phyloP scores from a whole-genome alignment of 2,329 filamentous ascomycete genomes.

The Penicillium sclerotigenum region DNA sequence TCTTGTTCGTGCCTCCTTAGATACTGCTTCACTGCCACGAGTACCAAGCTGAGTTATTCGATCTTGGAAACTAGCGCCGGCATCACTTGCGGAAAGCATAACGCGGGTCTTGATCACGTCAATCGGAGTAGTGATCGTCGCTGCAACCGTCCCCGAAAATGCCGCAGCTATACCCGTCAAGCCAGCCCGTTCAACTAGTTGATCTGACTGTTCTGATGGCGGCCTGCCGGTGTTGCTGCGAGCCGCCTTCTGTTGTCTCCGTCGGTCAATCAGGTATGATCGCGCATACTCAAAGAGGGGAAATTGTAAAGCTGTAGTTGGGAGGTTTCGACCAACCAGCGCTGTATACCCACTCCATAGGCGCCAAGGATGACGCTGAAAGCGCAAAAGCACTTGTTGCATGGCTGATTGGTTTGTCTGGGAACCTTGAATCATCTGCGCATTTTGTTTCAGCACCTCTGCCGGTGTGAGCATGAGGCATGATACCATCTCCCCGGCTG shows the following conservation, averaged over 20 bases:
- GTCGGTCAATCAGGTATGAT: slow-evolving; percentile 47
- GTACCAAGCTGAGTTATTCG: neutral
- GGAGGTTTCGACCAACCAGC: slow-evolving; percentile 76
- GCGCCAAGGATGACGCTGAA: slow-evolving; percentile 55
- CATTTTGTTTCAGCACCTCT: slow-evolving; percentile 91
- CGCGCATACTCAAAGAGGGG: slow-evolving; percentile 77
- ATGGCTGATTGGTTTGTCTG: slow-evolving; percentile 44
- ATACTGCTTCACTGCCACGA: neutral
- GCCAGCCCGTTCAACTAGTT: slow-evolving; percentile 62
- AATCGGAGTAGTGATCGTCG: slow-evolving; percentile 79
- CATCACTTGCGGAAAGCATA: slow-evolving; percentile 65
- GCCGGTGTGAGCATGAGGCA: slow-evolving; percentile 84
- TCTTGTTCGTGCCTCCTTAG: neutral
- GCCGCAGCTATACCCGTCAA: slow-evolving; percentile 74
- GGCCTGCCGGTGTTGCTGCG: neutral
- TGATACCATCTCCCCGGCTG: slow-evolving; percentile 74
- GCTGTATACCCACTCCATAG: slow-evolving; percentile 73
- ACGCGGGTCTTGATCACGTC: slow-evolving; percentile 88
- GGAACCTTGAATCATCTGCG: slow-evolving; percentile 66
- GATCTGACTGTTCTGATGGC: slow-evolving; percentile 18
- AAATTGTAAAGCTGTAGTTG: slow-evolving; percentile 85
- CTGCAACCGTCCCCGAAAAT: slow-evolving; percentile 68
- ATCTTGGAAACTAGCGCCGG: neutral
- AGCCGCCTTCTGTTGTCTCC: slow-evolving; percentile 33
- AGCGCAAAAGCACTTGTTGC: slow-evolving; percentile 55